Evolutionary conservation across 768 basidiomycete genomes (phyloP), one percentile per base, ranked within the genome.

Genomic region (Flagelloscypha sp.): DNA sequence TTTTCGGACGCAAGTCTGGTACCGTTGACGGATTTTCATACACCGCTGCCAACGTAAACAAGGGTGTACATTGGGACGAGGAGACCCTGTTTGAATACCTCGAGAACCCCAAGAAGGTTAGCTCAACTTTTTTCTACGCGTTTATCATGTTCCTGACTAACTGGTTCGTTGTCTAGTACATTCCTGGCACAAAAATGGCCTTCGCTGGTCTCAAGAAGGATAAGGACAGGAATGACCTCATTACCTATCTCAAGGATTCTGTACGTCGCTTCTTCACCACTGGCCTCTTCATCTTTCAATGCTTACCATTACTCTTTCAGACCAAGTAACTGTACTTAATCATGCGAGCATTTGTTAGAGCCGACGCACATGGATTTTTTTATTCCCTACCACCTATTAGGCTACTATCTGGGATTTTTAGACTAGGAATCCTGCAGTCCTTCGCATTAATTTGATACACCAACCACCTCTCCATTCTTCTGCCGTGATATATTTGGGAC

Each of bases 121-220:
- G 70, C 59, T 16, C 23, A 36, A 20, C 31, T 27, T 27, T 27
- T 15, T 4, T 4, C 23, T 11, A 36, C 8, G 4, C 2, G 3
- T 11, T 13, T 8, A 6, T 23, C 6, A 23, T 12, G 0, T 5
- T 24, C 15, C 19, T 24, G 11, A 16, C 3, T 7, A 7, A 16
- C 5, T 27, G 20, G 3, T 15, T 21, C 1, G n/a, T 7, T 18
- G 29, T 29, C 1, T 40, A 87, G 84, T 92, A 90, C 67, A 93
- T 93, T 47, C 88, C 88, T 24, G 92, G 93, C 31, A 95, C 93
- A 33, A 95, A 94, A 70, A 97, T 97, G 93, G 93, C 92, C 39
- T 97, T 95, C 50, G 90, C 92, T 46, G 94, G 94, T 52, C 65
- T 98, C 58, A 98, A 97, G 82, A 98, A 97, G 77, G 88, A 88